These are phyloP conservation scores for Botrytis cinerea DNA, from an alignment of 2,329 filamentous ascomycete species.

Conservation along the genomic window DNA sequence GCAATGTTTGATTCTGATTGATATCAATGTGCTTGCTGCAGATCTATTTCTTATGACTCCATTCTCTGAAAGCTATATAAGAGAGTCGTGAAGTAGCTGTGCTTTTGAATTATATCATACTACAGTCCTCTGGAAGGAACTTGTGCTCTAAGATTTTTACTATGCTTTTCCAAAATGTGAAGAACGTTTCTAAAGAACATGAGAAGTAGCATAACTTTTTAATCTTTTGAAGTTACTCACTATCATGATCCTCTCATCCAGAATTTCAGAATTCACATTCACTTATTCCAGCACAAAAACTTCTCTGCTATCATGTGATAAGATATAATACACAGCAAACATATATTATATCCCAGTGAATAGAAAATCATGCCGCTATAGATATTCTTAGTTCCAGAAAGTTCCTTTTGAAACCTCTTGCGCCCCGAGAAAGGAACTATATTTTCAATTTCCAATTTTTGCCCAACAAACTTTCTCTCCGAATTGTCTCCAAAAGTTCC, in stretches of 20 bases:
- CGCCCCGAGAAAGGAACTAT: neutral
- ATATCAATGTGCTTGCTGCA: neutral
- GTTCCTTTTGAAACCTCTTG: neutral
- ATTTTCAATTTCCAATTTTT: neutral
- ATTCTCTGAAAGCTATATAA: too few species aligned
- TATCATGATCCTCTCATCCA: neutral
- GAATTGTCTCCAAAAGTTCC: neutral
- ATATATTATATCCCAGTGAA: neutral
- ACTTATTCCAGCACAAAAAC: neutral
- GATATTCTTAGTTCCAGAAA: neutral
- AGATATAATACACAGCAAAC: neutral
- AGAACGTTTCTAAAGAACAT: neutral
- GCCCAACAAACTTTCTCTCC: neutral
- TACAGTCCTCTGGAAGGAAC: neutral
- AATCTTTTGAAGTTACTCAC: neutral
- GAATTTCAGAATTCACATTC: neutral
- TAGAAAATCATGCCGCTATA: neutral
- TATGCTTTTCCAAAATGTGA: neutral
- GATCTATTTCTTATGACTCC: neutral
- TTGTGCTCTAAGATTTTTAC: neutral
- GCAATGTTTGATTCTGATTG: neutral
- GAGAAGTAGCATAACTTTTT: neutral
- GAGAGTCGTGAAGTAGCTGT: rapidly evolving
- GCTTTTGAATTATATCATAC: neutral
- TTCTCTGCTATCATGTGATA: neutral